phyloP scores from a whole-genome alignment of 495 filamentous ascomycete species.

The Neurospora sp. region DNA sequence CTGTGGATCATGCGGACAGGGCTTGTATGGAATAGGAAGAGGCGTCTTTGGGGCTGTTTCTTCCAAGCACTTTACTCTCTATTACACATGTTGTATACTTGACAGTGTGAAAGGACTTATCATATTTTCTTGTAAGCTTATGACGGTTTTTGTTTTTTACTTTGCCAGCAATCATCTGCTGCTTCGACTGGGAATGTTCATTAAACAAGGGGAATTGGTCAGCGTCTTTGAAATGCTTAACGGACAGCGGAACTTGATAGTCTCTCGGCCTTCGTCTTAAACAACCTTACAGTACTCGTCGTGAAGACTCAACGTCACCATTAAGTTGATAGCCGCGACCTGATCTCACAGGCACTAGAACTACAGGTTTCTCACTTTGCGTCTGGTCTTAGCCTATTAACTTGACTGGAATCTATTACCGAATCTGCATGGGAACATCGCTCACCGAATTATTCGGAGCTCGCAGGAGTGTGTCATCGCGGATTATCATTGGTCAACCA shows the following conservation, averaged over 20 bases:
- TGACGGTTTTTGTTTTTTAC: neutral
- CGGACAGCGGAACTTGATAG: neutral
- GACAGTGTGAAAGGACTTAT: neutral
- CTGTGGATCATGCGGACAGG: neutral
- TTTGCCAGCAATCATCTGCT: neutral
- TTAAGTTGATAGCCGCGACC: neutral
- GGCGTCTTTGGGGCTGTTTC: neutral
- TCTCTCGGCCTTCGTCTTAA: neutral
- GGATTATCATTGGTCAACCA: neutral
- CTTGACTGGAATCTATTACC: neutral
- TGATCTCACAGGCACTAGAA: neutral
- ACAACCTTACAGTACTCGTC: neutral
- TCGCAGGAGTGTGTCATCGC: neutral
- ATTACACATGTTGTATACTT: neutral
- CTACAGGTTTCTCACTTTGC: neutral
- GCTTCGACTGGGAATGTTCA: neutral
- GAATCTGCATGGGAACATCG: neutral
- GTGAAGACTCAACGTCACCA: neutral
- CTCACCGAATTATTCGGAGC: neutral
- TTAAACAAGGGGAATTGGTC: neutral
- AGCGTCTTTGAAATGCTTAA: neutral
- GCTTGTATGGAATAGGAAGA: neutral
- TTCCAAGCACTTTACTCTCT: neutral
- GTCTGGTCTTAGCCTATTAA: neutral
- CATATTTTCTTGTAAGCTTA: neutral